A percentile compares a stretch with the other conserved stretches of the same genome.
These are phyloP conservation scores for Gorgonomyces haynaldii DNA, from an alignment of 192 early-diverging fungal species.

Conservation along the genomic window DNA sequence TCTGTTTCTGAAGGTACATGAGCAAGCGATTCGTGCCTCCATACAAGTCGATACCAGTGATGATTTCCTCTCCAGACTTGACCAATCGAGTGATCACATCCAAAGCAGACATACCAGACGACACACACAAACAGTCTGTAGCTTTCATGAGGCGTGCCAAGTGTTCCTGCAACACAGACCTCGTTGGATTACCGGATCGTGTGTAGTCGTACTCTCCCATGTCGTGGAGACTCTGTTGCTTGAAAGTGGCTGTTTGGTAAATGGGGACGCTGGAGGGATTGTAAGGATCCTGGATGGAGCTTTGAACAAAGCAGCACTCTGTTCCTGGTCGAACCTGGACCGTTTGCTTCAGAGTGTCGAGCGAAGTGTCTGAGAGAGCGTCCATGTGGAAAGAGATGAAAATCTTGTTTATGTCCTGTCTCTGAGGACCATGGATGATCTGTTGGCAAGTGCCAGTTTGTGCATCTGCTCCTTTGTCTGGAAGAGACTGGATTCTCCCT, in stretches of 20 bases:
- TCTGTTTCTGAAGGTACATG: constrained; percentile 65
- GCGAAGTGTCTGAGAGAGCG: constrained; percentile 1
- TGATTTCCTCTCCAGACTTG: constrained; percentile 76
- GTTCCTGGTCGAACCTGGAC: constrained; percentile 17
- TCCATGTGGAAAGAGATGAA: neutral
- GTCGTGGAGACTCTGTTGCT: constrained; percentile 67
- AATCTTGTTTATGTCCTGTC: neutral
- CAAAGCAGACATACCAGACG: constrained; percentile 87
- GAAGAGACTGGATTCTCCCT: too few relatives aligned
- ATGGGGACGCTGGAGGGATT: constrained; percentile 87
- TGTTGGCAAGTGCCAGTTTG: too few relatives aligned
- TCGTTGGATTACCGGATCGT: constrained; percentile 93
- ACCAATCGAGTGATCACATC: constrained; percentile 86
- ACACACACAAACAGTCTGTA: constrained; percentile 70
- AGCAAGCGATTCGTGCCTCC: constrained; percentile 91
- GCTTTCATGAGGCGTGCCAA: constrained; percentile 91
- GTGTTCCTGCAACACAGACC: constrained; percentile 83
- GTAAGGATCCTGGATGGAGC: constrained; percentile 57
- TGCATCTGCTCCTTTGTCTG: too few relatives aligned
- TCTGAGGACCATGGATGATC: too few relatives aligned
- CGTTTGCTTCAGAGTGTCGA: constrained; percentile 4
- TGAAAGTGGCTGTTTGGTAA: constrained; percentile 97
- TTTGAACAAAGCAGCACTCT: constrained; percentile 31
- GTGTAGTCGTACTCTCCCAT: constrained; percentile 93
- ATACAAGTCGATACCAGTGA: constrained; percentile 94